Base-by-base conservation (phyloP, 371 early-diverging fungal species). In the Mucor sp. region DNA sequence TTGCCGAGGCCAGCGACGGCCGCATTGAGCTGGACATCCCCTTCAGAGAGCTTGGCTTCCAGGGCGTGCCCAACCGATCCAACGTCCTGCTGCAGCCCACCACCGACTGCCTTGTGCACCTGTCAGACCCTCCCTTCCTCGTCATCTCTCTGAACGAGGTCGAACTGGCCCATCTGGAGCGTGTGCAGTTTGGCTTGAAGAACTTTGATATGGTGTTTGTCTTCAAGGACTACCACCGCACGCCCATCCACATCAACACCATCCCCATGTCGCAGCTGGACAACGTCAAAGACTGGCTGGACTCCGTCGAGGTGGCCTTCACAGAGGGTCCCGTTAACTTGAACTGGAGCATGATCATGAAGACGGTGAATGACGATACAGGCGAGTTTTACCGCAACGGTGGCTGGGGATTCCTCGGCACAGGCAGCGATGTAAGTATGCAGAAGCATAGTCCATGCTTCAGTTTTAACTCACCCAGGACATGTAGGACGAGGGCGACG, bases 171-270 rank as follows among this genome's bases (percentile, higher is more conserved):
- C 97, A 99, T 79, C 86, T 99, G 79, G 99, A 99, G 84, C 93
- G 99, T 75, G 96, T 99, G 47, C 82, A 95, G 80, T 99, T 97
- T 79, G 98, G 97, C 11, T 87, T 99, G 33, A 99, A 98, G 87
- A 98, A 98, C 77, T 99, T 99, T 84, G 99, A 99, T 86, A 85
- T 99, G 87, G 99, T 99, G 3, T 95, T 99, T 85, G 92, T 99
- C 3, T 97, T 97, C 81, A 98, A 98, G 76, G 99, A 99, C 76
- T 97, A 93, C 77, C 86, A 89, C 28, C 86, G 91, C 48, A 72
- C 94, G 6, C 96, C 96, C 0, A 91, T 95, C n/a, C 97, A 98
- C 62, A 94, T 99, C 80, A 97, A 97, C 73, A 93, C 97, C 3
- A 95, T 99, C 64, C 97, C 99, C 27, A 94, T 95, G 84, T 89